phyloP scores from a whole-genome alignment of 345 rosid species.

The Hibiscus tridactylites region DNA sequence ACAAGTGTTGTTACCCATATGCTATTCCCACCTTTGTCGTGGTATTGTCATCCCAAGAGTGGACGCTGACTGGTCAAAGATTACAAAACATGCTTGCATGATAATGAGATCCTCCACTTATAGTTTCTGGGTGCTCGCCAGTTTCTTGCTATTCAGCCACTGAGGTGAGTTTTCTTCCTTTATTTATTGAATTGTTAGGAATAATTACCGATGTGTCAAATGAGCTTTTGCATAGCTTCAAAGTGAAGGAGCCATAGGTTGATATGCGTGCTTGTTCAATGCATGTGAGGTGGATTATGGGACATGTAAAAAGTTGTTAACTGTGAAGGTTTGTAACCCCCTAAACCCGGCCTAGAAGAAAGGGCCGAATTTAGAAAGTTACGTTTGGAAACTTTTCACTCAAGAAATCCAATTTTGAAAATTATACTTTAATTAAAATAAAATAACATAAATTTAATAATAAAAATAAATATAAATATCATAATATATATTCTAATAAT shows the following conservation, averaged over 20 bases:
- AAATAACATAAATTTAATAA: no score
- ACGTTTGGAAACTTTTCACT: no score
- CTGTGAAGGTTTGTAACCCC: no score
- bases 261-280: background rate
- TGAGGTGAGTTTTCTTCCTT: conserved; percentile 8
- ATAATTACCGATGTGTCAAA: background rate
- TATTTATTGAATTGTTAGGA: conserved; percentile 17
- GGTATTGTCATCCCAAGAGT: conserved; percentile 40
- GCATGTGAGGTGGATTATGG: background rate
- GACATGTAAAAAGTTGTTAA: background rate
- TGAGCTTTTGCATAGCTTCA: background rate
- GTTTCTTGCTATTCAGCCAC: background rate
- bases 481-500: no score
- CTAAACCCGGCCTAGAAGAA: no score
- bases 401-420: no score
- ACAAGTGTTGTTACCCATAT: conserved; percentile 38
- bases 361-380: no score
- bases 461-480: no score
- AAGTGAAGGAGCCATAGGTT: background rate
- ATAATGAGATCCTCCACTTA: conserved; percentile 21
- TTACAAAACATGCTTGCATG: conserved; percentile 14
- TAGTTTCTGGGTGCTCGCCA: background rate
- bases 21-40: conserved; percentile 40
- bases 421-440: no score
- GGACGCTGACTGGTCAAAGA: conserved; percentile 30